Evolutionary conservation across 192 early-diverging fungal genomes (phyloP).

Genomic region (Podochytrium sp.): DNA sequence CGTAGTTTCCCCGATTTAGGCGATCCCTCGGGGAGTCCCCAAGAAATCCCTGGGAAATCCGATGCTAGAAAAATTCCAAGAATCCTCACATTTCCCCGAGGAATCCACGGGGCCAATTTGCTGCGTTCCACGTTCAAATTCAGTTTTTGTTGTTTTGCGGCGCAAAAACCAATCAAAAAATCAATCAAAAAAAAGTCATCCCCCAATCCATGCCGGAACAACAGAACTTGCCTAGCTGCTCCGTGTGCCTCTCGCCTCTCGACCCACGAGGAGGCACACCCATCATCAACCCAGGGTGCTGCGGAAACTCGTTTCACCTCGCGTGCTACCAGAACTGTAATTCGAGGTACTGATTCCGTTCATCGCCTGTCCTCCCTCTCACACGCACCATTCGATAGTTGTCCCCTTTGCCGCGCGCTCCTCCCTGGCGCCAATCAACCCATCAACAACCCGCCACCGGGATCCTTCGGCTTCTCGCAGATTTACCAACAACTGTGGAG

Average conservation of each 20-base stretch:
- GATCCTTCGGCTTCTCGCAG: not conserved
- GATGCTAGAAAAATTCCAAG: too few relatives aligned
- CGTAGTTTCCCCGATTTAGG: too few relatives aligned
- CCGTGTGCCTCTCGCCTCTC: not conserved
- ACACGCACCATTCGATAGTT: not conserved
- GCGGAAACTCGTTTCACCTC: constrained; percentile 15
- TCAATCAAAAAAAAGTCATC: not conserved
- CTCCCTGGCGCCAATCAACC: not conserved
- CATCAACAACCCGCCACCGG: not conserved
- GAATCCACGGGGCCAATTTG: too few relatives aligned
- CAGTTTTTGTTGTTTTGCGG: too few relatives aligned
- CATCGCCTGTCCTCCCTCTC: not conserved
- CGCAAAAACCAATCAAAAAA: too few relatives aligned
- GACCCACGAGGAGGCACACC: not conserved
- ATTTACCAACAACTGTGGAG: not conserved
- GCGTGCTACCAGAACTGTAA: constrained; percentile 1
- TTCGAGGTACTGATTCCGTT: not conserved
- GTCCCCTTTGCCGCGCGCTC: constrained; percentile 4
- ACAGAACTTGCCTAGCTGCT: not conserved
- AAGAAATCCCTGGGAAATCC: too few relatives aligned
- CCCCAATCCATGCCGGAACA: not conserved
- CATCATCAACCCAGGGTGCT: constrained; percentile 5
- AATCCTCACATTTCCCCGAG: too few relatives aligned
- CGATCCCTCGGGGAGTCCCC: too few relatives aligned
- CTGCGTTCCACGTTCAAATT: too few relatives aligned